Evolutionary conservation across 2,329 filamentous ascomycete genomes (phyloP), one percentile per base, ranked within the genome.

Genomic region (Trichophyton schoenleinii): DNA sequence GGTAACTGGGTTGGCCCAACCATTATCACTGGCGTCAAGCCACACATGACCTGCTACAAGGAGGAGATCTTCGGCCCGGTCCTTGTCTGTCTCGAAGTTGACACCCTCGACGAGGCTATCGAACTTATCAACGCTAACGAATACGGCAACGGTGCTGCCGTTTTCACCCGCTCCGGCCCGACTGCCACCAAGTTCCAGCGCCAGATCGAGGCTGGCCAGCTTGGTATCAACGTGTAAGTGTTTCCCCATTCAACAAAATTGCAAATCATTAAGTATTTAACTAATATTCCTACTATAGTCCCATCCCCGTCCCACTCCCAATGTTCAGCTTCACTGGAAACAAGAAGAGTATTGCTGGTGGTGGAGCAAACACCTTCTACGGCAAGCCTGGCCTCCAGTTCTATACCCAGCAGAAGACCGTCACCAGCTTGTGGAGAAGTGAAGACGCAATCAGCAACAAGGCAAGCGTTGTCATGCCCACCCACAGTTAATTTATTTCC

Each of bases 331-430:
- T 84, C 73, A 86, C 83, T 1, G 83, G 83, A 18, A 86, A 86
- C 79, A 92, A 99, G 86, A 91, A 88, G 81, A 90, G 86, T 70
- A 81, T 97, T 62, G 94, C 94, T 0, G 94, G 92, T 60, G 91
- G 91, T 59, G 92, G 94, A 64, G 88, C 89, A 42, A 95, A 84
- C 77, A 95, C 91, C 15, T 97, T 99, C 74, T 99, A 99, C 76
- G 94, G 94, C 67, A 88, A 89, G 75, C 89, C 91, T 0, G 94
- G 92, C 25, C 77, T 99, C 72, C 86, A 88, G 72, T 99, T 99
- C 73, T 97, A 95, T 76, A 99, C 94, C 2, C 94, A 97, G 78
- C 83, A 88, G 71, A 97, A 99, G 88, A 99, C 94, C 2, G 94
- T 99, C 57, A 99, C 94, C 60, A 87, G 89, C 67, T 77, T 95